These are phyloP conservation scores for Aphanomyces stellatus DNA, from an alignment of 352 stramenopile species.

Conservation along the genomic window DNA sequence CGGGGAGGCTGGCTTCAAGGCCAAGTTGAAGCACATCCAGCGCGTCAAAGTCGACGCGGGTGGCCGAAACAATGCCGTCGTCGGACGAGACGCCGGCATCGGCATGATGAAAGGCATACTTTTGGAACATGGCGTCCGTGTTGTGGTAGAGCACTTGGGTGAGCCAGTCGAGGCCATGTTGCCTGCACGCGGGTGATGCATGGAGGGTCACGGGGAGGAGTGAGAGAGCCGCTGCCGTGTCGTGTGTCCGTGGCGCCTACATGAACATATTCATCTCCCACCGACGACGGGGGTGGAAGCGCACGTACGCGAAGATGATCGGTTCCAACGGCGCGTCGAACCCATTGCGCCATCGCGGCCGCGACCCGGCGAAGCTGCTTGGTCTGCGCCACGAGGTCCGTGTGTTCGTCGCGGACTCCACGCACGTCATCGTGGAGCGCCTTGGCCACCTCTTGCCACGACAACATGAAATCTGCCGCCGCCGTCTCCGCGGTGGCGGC, in stretches of 20 bases:
- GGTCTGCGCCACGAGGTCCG: neutral
- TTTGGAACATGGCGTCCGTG: slow-evolving; percentile 9
- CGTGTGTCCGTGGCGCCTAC: neutral
- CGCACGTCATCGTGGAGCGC: neutral
- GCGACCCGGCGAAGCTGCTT: neutral
- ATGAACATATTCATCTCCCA: too few relatives aligned
- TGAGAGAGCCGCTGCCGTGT: neutral
- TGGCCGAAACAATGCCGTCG: neutral
- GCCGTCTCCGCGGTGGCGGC: too few relatives aligned
- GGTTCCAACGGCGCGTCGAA: neutral
- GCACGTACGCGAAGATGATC: neutral
- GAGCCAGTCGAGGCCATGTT: slow-evolving; percentile 8
- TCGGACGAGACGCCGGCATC: neutral
- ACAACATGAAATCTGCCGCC: neutral
- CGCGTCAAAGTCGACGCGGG: neutral
- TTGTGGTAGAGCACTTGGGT: neutral
- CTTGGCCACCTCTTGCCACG: neutral
- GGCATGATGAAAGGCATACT: neutral
- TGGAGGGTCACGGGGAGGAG: neutral
- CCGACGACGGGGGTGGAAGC: neutral
- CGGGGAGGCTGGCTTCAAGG: neutral
- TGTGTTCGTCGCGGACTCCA: neutral
- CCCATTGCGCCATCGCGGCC: neutral
- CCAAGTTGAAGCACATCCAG: neutral
- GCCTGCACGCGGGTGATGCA: neutral